phyloP scores from a whole-genome alignment of 108 stramenopile species.

The Aurantiochytrium sp. region DNA sequence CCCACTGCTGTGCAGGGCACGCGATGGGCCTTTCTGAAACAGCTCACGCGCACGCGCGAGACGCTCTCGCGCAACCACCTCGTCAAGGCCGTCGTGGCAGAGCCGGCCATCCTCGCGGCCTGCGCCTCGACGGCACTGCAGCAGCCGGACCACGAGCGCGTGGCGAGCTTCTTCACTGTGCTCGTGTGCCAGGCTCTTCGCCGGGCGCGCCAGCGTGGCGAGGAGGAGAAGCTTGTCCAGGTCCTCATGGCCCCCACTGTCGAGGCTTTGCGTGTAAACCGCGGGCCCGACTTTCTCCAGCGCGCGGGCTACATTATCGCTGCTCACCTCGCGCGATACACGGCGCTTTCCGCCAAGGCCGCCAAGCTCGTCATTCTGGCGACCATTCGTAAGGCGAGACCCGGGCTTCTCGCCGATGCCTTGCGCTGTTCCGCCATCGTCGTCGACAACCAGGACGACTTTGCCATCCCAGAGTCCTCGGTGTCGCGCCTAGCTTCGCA shows the following conservation, averaged over 20 bases:
- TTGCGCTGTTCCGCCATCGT: not conserved
- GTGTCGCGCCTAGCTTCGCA: not conserved
- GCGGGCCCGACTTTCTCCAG: not conserved
- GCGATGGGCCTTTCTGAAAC: slow-evolving; percentile 11
- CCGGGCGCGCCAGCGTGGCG: not conserved
- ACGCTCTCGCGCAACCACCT: not conserved
- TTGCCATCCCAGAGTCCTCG: not conserved
- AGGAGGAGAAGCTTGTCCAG: not conserved
- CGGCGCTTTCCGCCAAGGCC: not conserved
- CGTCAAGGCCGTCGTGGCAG: not conserved
- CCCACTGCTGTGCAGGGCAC: not conserved
- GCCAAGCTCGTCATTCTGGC: not conserved
- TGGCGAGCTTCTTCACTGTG: not conserved
- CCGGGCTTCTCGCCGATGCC: not conserved
- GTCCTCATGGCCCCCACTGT: not conserved
- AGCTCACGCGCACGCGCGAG: not conserved
- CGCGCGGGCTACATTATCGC: slow-evolving; percentile 4
- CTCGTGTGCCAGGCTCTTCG: not conserved
- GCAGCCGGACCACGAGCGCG: not conserved
- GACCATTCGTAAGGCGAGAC: not conserved
- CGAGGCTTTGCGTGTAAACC: not conserved
- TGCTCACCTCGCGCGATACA: not conserved
- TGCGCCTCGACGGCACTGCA: not conserved
- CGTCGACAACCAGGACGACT: not conserved
- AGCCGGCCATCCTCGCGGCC: not conserved